These are phyloP conservation scores for Luvunga scandens DNA, from an alignment of 345 rosid genomes.

Conservation along the genomic window DNA sequence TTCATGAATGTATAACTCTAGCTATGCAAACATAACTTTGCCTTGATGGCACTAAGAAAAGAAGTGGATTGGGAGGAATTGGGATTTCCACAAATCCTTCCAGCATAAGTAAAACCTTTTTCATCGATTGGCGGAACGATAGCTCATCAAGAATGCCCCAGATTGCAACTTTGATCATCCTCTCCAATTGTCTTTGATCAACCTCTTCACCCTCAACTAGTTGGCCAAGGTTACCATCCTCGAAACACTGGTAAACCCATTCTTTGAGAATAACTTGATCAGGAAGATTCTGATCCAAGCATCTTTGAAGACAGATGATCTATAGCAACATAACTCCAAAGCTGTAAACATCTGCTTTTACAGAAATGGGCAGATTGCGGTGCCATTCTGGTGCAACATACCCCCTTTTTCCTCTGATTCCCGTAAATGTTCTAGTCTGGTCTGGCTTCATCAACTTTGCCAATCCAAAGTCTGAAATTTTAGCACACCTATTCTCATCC, in stretches of 20 bases:
- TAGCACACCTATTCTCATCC: slow-evolving; percentile 21
- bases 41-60: neutral
- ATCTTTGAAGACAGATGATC: slow-evolving; percentile 20
- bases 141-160: too few species aligned
- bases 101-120: slow-evolving; percentile 4
- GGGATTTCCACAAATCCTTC: slow-evolving; percentile 18
- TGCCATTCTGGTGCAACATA: slow-evolving; percentile 39
- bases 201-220: slow-evolving; percentile 15
- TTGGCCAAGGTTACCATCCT: neutral
- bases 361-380: slow-evolving; percentile 23
- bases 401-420: slow-evolving; percentile 29
- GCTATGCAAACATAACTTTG: neutral
- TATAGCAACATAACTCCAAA: slow-evolving; percentile 32
- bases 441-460: slow-evolving; percentile 35
- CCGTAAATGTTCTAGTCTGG: slow-evolving; percentile 23
- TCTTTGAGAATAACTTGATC: slow-evolving; percentile 23
- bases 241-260: slow-evolving; percentile 22
- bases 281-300: slow-evolving; percentile 2
- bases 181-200: neutral
- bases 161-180: too few species aligned
- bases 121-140: neutral
- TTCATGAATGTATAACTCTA: too few species aligned
- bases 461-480: slow-evolving; percentile 32
- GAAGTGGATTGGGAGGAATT: slow-evolving; percentile 15
- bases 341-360: slow-evolving; percentile 37